Percentiles rank a stretch among this genome's conserved stretches.
These are phyloP conservation scores for Agaricus sinodeliciosus DNA, from an alignment of 768 basidiomycete genomes.

Conservation along the genomic window DNA sequence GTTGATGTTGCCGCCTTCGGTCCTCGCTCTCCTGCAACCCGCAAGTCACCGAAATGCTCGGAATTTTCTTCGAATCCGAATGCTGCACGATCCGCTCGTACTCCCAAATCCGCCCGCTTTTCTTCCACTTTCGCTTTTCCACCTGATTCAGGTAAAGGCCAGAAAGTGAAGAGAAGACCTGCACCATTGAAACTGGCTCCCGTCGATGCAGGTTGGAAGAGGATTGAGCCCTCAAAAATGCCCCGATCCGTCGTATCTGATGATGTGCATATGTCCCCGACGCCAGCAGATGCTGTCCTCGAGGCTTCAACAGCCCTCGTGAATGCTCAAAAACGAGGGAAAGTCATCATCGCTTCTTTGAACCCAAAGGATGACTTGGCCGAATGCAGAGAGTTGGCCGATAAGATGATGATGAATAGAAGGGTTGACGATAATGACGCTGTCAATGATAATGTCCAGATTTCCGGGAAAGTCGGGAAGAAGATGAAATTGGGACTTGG, in stretches of 20 bases:
- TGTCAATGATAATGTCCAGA: conserved; percentile 42
- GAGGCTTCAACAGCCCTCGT: conserved; percentile 11
- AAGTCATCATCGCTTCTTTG: conserved; percentile 7
- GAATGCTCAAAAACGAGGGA: conserved; percentile 1
- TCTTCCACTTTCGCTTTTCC: conserved; percentile 4
- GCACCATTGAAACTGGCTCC: conserved; percentile 30
- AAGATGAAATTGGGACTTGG: conserved; percentile 8
- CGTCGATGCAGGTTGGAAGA: conserved; percentile 8
- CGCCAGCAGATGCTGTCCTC: not conserved
- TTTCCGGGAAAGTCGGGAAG: not conserved
- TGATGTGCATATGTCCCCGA: not conserved
- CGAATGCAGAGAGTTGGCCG: conserved; percentile 1
- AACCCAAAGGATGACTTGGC: conserved; percentile 2
- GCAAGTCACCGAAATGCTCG: conserved; percentile 1
- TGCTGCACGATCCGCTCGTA: not conserved
- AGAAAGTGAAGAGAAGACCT: conserved; percentile 27
- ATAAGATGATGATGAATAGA: not conserved
- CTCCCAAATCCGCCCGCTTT: conserved; percentile 4
- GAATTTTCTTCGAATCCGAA: conserved; percentile 3
- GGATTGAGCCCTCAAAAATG: not conserved
- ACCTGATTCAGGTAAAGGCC: not conserved
- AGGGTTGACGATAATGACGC: conserved; percentile 32
- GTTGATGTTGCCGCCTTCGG: conserved; percentile 30
- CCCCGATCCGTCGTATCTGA: not conserved
- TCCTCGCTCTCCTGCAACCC: conserved; percentile 16